Evolutionary conservation across 129 eudicot genomes (phyloP).

Genomic region (Tagetes erecta): DNA sequence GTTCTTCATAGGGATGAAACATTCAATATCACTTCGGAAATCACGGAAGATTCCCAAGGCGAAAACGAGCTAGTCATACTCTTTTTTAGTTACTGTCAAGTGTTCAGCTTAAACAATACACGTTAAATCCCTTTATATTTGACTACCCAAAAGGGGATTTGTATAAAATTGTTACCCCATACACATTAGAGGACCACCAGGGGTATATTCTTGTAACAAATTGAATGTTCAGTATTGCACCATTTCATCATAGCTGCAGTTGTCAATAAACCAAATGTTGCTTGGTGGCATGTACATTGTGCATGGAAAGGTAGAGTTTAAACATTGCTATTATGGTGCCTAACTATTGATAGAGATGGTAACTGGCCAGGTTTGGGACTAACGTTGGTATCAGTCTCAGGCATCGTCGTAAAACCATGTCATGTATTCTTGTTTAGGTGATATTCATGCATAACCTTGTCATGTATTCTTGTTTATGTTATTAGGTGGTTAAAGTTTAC

Average conservation of each 20-base stretch:
- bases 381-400: too few relatives aligned
- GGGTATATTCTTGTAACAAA: constrained; percentile 30
- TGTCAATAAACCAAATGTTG: background rate
- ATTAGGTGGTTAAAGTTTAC: too few relatives aligned
- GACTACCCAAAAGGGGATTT: constrained; percentile 10
- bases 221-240: constrained; percentile 11
- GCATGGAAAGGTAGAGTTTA: background rate
- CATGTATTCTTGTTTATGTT: too few relatives aligned
- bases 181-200: constrained; percentile 25
- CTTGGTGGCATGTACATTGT: background rate
- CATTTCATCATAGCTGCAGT: background rate
- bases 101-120: constrained; percentile 17
- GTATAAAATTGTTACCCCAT: constrained; percentile 31
- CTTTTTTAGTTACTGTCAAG: background rate
- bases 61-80: constrained; percentile 29
- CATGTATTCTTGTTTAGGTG: background rate
- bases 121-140: constrained; percentile 15
- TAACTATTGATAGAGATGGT: background rate
- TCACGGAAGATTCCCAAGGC: constrained; percentile 30
- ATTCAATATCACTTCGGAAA: constrained; percentile 35
- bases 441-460: too few relatives aligned
- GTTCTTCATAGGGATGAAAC: constrained; percentile 47
- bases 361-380: background rate
- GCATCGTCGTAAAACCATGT: background rate
- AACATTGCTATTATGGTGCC: constrained; percentile 1